phyloP scores from a whole-genome alignment of 441 rosid genomes.

The Breynia disticha region DNA sequence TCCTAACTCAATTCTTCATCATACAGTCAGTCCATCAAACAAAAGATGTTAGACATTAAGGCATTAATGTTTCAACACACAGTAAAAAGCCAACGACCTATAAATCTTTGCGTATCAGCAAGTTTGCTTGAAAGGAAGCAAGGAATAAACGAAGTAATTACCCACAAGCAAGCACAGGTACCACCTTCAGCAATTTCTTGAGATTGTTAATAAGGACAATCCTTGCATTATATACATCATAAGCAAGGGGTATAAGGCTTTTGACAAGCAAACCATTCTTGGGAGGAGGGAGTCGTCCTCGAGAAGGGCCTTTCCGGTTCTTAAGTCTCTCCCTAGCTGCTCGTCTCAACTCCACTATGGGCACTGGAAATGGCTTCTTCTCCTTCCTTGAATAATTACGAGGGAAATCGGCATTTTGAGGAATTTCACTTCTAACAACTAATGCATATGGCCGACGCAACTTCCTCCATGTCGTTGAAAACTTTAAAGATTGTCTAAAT shows the following conservation, averaged over 20 bases:
- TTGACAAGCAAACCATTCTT: conserved; percentile 65
- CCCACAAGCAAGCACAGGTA: conserved; percentile 85
- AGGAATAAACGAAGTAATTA: conserved; percentile 22
- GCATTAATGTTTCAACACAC: too few species aligned
- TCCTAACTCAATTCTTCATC: too few species aligned
- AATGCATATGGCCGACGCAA: conserved; percentile 19
- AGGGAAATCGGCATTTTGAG: conserved; percentile 87
- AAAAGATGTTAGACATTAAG: too few species aligned
- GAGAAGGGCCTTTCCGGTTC: conserved; percentile 56
- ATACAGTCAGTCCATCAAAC: too few species aligned
- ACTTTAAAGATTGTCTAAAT: conserved; percentile 26
- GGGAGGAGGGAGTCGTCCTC: conserved; percentile 52
- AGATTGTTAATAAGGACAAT: conserved; percentile 68
- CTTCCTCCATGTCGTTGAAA: conserved; percentile 26
- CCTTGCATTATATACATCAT: conserved; percentile 62
- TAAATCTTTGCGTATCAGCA: too few species aligned
- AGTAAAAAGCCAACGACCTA: too few species aligned
- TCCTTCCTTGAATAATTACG: conserved; percentile 59
- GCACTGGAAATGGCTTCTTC: conserved; percentile 84
- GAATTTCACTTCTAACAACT: conserved; percentile 40
- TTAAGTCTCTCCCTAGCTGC: conserved; percentile 86
- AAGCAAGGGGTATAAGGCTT: conserved; percentile 63
- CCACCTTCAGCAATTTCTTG: conserved; percentile 65
- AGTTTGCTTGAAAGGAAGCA: conserved; percentile 5
- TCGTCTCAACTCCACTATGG: conserved; percentile 74